Conservation (phyloP, 768 basidiomycete genomes). For the Lactarius indigo region DNA sequence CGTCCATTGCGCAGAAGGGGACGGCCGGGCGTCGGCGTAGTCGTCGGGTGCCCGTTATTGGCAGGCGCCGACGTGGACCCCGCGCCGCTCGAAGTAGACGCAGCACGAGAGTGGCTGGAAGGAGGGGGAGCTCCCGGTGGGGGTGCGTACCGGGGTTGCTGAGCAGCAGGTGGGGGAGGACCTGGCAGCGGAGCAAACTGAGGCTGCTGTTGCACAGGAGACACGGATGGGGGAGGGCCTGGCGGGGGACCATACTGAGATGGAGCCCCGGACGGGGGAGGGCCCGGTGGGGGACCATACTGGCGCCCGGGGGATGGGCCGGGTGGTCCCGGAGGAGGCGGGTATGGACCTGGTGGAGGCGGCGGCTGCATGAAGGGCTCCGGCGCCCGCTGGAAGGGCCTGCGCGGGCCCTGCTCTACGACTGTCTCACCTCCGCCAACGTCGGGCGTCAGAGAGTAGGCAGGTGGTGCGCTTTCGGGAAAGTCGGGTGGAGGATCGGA, state of each 20-base stretch:
- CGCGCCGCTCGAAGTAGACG: constrained; percentile 11
- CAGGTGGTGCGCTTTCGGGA: constrained; percentile 61
- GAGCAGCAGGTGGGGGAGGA: constrained; percentile 26
- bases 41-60: constrained; percentile 63
- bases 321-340: constrained; percentile 24
- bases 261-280: background rate
- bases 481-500: constrained; percentile 24
- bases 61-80: constrained; percentile 23
- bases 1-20: constrained; percentile 60
- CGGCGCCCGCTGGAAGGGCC: constrained; percentile 56
- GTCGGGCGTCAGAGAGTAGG: constrained; percentile 61
- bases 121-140: constrained; percentile 32
- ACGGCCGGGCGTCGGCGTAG: constrained; percentile 58
- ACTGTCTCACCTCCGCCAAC: constrained; percentile 55
- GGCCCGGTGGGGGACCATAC: constrained; percentile 35
- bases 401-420: constrained; percentile 55
- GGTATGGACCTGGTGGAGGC: constrained; percentile 9
- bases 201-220: constrained; percentile 8
- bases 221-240: background rate
- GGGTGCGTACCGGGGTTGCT: constrained; percentile 32
- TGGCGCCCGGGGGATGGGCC: background rate
- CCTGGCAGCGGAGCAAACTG: constrained; percentile 35
- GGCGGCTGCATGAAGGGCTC: constrained; percentile 8
- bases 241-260: background rate
- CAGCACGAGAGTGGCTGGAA: constrained; percentile 23